Evolutionary conservation across 345 rosid genomes (phyloP).

Genomic region (Punica granatum): DNA sequence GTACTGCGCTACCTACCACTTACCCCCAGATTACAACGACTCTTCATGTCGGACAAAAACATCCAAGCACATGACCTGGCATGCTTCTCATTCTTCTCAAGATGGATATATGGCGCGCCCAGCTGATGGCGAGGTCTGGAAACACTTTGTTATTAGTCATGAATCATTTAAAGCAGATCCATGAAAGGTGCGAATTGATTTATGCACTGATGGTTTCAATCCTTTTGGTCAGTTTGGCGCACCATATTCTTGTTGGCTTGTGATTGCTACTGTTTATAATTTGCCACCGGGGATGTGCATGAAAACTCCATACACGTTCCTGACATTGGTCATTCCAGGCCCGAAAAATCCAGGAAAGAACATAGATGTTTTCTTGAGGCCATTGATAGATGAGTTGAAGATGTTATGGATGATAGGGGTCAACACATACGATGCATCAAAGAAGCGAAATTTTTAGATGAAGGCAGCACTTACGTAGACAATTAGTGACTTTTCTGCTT

Average conservation of each 20-base stretch:
- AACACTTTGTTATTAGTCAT: constrained; percentile 2
- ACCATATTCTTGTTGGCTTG: constrained; percentile 3
- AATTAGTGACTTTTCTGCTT: constrained; percentile 8
- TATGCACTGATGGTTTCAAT: background rate
- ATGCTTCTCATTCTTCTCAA: background rate
- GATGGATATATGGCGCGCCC: background rate
- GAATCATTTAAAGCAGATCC: background rate
- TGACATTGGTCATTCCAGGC: background rate
- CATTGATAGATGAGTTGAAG: constrained; percentile 6
- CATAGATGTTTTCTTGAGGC: constrained; percentile 9
- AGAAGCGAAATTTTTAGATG: background rate
- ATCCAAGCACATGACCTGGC: background rate
- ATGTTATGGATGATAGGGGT: background rate
- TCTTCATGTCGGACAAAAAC: background rate
- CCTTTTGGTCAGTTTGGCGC: background rate
- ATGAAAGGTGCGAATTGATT: background rate
- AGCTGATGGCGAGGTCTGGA: background rate
- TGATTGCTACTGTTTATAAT: constrained; percentile 3
- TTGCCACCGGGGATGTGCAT: constrained; percentile 3
- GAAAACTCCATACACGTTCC: constrained; percentile 1
- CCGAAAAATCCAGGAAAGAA: background rate
- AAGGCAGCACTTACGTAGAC: constrained; percentile 6
- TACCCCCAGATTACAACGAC: background rate
- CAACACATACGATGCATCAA: background rate
- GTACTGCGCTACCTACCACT: constrained; percentile 4